Percentiles rank a stretch among this genome's conserved stretches.
phyloP scores from a whole-genome alignment of 257 asterid species.

The Solanum stenotomum region DNA sequence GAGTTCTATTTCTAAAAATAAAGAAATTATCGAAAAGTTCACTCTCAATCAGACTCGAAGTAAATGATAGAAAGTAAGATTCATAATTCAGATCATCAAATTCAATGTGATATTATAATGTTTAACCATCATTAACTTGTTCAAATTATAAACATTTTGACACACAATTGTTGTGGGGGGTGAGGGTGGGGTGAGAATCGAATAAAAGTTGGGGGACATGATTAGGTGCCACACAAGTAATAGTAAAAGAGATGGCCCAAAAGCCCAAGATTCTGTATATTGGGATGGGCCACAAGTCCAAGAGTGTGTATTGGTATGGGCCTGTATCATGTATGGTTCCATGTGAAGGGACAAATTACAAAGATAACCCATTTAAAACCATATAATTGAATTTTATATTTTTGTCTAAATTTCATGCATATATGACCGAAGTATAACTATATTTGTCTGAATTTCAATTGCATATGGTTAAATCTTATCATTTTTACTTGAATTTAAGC shows the following conservation, averaged over 20 bases:
- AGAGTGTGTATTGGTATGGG: neutral
- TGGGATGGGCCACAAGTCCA: neutral
- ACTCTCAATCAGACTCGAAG: accelerated
- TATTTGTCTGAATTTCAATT: neutral
- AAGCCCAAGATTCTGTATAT: neutral
- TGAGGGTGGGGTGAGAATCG: accelerated
- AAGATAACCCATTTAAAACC: neutral
- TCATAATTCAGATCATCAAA: too few species aligned
- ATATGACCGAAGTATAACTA: neutral
- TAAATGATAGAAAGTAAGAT: too few species aligned
- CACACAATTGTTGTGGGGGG: neutral
- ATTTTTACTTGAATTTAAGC: neutral
- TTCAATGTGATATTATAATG: neutral
- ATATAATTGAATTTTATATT: neutral
- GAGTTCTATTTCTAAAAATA: neutral
- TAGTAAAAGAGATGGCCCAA: neutral
- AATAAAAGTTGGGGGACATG: too few species aligned
- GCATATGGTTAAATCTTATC: neutral
- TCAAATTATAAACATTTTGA: too few species aligned
- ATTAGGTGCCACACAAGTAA: neutral
- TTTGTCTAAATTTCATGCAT: neutral
- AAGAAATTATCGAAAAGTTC: too few species aligned
- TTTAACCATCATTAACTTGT: neutral
- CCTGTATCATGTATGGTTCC: neutral
- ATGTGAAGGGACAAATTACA: neutral